Base-by-base conservation (phyloP, 768 basidiomycete species). In the Serendipita sp. region DNA sequence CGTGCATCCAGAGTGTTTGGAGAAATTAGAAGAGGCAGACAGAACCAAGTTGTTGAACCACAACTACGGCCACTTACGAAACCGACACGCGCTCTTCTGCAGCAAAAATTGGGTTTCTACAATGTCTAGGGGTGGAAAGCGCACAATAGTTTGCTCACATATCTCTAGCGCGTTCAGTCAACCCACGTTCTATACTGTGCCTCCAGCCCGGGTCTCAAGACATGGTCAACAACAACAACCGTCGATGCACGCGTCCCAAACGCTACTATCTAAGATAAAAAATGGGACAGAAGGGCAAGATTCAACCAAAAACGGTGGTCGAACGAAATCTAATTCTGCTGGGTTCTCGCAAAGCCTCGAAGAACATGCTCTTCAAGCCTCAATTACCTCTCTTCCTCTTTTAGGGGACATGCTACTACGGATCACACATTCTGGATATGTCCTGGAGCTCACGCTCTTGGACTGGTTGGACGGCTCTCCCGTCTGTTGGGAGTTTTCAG, bases 401-500 rank as follows among this genome's bases (percentile, higher is more conserved):
- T 38, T 60, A 32, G 56, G 56, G 35, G 56, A 60, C 18, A 10
- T 35, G 10, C 35, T 60, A 10, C 4, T 60, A 35, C 56, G 56
- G 4, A 38, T 60, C 34, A 60, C 56, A 11, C 56, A 60, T 30
- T 60, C 56, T 28, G 56, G 56, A 60, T 60, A 60, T 35, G 56
- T 60, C 16, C 28, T 60, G 35, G 56, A 60, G 56, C 56, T 60
- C 56, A 60, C 56, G 8, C 37, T 60, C 4, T 35, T 60, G 28
- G 56, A 60, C 28, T 60, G 56, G 56, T n/a, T 37, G 10, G 56
- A 60, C 11, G 56, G 56, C 56, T n/a, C 56, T n/a, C 56, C 56
- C 8, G 56, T 38, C 8, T 60, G 30, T 37, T 60, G 56, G 56
- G 56, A 60, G 56, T 60, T 60, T 60, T n/a, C 28, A 60, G 56